Evolutionary conservation across 306 rosid genomes (phyloP).

Genomic region (Mimosa bimucronata): DNA sequence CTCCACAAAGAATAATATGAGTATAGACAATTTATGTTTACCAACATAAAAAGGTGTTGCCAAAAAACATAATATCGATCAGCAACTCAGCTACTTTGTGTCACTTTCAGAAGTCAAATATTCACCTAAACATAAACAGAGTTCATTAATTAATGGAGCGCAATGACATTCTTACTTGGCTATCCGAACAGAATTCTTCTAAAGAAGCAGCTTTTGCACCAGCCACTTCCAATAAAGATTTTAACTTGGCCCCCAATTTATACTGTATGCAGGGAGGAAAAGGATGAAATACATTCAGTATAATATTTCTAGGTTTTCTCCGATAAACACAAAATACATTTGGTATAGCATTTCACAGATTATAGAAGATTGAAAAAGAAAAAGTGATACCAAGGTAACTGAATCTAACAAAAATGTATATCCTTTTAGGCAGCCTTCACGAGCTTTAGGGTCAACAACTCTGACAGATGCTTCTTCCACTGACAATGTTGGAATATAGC

Average conservation of each 20-base stretch:
- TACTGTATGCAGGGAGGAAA: slow-evolving; percentile 53
- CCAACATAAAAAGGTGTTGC: background rate
- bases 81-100: slow-evolving; percentile 19
- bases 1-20: slow-evolving; percentile 26
- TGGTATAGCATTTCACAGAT: slow-evolving; percentile 15
- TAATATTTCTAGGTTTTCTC: background rate
- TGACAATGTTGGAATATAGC: slow-evolving; percentile 65
- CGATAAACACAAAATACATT: slow-evolving; percentile 28
- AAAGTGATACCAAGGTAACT: slow-evolving; percentile 54
- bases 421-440: slow-evolving; percentile 77
- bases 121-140: slow-evolving; percentile 12
- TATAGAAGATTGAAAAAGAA: slow-evolving; percentile 20
- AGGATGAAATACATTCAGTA: slow-evolving; percentile 28
- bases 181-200: slow-evolving; percentile 60
- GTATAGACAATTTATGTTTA: background rate
- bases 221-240: slow-evolving; percentile 65
- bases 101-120: slow-evolving; percentile 5
- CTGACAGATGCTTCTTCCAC: slow-evolving; percentile 69
- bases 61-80: background rate
- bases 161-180: slow-evolving; percentile 61
- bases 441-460: slow-evolving; percentile 69
- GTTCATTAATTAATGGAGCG: slow-evolving; percentile 22
- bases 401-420: slow-evolving; percentile 75
- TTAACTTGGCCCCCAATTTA: slow-evolving; percentile 60
- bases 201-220: slow-evolving; percentile 66